Conservation (phyloP, 495 filamentous ascomycete genomes). For the Talaromyces trachyspermus region DNA sequence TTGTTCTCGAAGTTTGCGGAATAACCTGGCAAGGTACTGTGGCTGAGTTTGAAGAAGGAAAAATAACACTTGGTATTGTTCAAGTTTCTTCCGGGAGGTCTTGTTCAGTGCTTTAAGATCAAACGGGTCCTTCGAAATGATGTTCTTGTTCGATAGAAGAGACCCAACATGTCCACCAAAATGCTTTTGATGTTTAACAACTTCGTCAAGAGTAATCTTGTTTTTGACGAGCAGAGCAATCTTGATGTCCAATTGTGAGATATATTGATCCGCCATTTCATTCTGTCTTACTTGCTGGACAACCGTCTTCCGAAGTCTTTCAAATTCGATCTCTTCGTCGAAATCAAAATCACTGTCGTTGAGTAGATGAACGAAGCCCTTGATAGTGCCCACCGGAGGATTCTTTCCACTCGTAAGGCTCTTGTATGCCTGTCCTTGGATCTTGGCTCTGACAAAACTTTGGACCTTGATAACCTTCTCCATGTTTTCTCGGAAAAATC, state of each 20-base stretch:
- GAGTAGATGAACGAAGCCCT: conserved; percentile 93
- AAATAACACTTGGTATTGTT: conserved; percentile 96
- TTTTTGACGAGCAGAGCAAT: conserved; percentile 98
- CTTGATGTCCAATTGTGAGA: conserved; percentile 97
- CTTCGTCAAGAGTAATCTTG: conserved; percentile 97
- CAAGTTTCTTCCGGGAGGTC: conserved; percentile 85
- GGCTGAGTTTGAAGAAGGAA: conserved; percentile 96
- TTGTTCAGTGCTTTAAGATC: conserved; percentile 97
- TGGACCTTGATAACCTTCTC: conserved; percentile 97
- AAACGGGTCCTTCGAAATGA: conserved; percentile 84
- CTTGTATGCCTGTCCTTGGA: conserved; percentile 97
- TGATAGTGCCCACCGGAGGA: conserved; percentile 90
- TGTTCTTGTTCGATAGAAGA: conserved; percentile 77
- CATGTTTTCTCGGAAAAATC: conserved; percentile 93
- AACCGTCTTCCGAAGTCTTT: conserved; percentile 84
- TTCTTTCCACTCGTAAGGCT: conserved; percentile 94
- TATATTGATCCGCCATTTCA: conserved; percentile 94
- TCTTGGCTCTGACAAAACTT: conserved; percentile 85
- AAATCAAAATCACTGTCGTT: conserved; percentile 99
- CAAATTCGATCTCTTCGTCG: conserved; percentile 96
- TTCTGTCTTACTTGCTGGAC: conserved; percentile 96
- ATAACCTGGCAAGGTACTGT: conserved; percentile 84
- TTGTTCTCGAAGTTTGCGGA: conserved; percentile 74
- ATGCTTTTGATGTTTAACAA: conserved; percentile 93
- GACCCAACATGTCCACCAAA: conserved; percentile 88